These are phyloP conservation scores for Nevesoporus exiguus DNA, from an alignment of 768 basidiomycete species.

Conservation along the genomic window DNA sequence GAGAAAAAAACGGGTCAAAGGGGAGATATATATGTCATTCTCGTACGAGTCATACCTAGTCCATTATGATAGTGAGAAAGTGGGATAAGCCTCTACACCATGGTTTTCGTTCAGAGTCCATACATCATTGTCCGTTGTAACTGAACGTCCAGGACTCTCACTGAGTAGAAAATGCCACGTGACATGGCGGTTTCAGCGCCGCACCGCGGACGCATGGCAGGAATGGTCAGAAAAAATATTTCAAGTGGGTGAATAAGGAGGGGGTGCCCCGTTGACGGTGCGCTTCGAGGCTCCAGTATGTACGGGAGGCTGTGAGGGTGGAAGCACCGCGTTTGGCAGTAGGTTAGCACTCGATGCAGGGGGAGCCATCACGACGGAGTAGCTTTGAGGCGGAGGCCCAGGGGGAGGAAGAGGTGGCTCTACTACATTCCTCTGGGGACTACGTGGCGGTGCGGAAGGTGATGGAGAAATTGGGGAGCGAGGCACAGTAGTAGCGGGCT, in stretches of 20 bases:
- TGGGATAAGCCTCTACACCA: too few species aligned
- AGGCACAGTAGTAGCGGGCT: neutral
- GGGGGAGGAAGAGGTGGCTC: neutral
- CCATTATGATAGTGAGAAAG: too few species aligned
- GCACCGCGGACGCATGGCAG: neutral
- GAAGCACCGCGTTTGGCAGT: neutral
- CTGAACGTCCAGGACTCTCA: neutral
- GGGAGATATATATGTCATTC: too few species aligned
- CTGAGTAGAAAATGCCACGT: too few species aligned
- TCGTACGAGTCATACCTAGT: too few species aligned
- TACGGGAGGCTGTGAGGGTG: conserved; percentile 1
- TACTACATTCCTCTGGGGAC: neutral
- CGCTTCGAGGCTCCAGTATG: conserved; percentile 11
- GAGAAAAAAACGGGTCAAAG: too few species aligned
- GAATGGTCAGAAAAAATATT: neutral
- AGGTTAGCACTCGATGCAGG: neutral
- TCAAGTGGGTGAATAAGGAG: conserved; percentile 26
- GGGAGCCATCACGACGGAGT: neutral
- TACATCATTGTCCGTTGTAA: too few species aligned
- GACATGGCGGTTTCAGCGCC: neutral
- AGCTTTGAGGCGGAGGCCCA: neutral
- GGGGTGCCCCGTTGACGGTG: conserved; percentile 20
- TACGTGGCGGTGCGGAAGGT: neutral
- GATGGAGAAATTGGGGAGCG: neutral
- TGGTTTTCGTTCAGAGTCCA: too few species aligned